These are phyloP conservation scores for Rhodotorula taiwanensis DNA, from an alignment of 768 basidiomycete genomes.

Conservation along the genomic window DNA sequence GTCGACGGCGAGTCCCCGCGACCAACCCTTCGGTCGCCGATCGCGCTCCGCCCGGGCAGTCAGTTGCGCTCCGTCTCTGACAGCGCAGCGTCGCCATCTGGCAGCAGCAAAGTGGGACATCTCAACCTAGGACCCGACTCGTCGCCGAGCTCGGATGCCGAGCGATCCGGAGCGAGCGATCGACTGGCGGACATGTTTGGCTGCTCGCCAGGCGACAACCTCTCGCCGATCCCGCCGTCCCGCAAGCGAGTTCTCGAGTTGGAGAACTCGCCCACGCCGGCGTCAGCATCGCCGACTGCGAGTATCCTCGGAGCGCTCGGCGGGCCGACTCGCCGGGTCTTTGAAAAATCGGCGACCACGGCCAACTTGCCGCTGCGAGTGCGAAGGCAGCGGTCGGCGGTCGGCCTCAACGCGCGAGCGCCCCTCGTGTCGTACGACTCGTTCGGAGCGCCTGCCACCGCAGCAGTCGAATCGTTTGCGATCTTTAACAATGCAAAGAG, in stretches of 20 bases:
- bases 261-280: conserved; percentile 28
- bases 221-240: conserved; percentile 25
- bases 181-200: conserved; percentile 15
- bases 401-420: conserved; percentile 20
- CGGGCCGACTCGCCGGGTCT: not conserved
- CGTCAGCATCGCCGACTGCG: not conserved
- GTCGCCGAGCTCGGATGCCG: conserved; percentile 5
- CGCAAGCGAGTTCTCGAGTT: conserved; percentile 35
- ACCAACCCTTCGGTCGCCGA: conserved; percentile 8
- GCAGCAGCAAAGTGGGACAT: not conserved
- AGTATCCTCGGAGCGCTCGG: not conserved
- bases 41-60: conserved; percentile 4
- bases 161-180: conserved; percentile 19
- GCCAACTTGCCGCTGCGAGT: conserved; percentile 8
- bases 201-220: conserved; percentile 7
- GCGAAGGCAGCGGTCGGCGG: conserved; percentile 19
- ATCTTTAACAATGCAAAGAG: conserved; percentile 32
- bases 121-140: not conserved
- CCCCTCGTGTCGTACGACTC: conserved; percentile 5
- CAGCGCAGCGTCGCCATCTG: not conserved
- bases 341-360: conserved; percentile 18
- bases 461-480: not conserved
- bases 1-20: conserved; percentile 33
- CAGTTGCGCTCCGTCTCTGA: conserved; percentile 29
- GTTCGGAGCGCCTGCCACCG: not conserved